These are phyloP conservation scores for Cicer pinnatifidum DNA, from an alignment of 306 rosid genomes.

Conservation along the genomic window DNA sequence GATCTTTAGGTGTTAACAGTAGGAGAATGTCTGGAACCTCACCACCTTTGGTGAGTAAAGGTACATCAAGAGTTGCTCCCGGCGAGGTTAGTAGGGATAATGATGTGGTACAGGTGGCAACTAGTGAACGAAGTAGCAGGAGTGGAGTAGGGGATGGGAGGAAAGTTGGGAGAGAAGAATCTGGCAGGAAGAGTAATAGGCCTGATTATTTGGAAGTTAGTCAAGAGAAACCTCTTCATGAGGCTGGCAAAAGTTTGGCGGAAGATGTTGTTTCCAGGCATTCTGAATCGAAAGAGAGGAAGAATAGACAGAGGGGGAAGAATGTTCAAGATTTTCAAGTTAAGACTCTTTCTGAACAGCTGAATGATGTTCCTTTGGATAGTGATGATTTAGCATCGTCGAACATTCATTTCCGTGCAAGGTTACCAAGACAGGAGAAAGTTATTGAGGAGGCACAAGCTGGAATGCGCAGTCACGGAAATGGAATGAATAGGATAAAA, in stretches of 20 bases:
- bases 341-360: conserved; percentile 83
- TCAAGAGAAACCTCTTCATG: conserved; percentile 61
- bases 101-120: conserved; percentile 54
- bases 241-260: conserved; percentile 52
- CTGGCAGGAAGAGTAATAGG: conserved; percentile 68
- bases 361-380: conserved; percentile 67
- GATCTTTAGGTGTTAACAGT: conserved; percentile 71
- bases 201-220: conserved; percentile 59
- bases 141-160: conserved; percentile 65
- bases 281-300: conserved; percentile 69
- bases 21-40: conserved; percentile 71
- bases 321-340: conserved; percentile 57
- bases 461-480: conserved; percentile 60
- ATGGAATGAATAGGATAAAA: conserved; percentile 68
- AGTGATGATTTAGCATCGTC: conserved; percentile 84
- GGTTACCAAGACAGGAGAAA: conserved; percentile 60
- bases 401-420: conserved; percentile 65
- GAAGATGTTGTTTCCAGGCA: conserved; percentile 67
- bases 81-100: conserved; percentile 59
- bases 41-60: conserved; percentile 63
- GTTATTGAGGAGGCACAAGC: conserved; percentile 64
- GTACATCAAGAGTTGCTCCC: conserved; percentile 75
- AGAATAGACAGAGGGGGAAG: conserved; percentile 72
- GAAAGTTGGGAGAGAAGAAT: conserved; percentile 77
- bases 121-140: conserved; percentile 65